Evolutionary conservation across 441 rosid genomes (phyloP).

Genomic region (Caryocar brasiliense): DNA sequence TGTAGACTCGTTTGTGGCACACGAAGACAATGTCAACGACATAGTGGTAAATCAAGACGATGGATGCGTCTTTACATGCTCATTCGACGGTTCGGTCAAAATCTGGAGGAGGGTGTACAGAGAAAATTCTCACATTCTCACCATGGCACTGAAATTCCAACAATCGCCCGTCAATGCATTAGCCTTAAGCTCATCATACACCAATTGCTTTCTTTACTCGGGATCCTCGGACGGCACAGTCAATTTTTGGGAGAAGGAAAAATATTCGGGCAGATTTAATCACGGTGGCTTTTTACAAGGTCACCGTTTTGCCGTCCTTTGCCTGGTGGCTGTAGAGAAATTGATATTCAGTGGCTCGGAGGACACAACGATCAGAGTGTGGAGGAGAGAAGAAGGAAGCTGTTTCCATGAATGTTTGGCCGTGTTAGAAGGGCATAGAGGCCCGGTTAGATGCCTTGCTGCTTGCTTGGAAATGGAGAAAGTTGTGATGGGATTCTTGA

Average conservation of each 20-base stretch:
- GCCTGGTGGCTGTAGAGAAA: constrained; percentile 27
- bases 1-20: constrained; percentile 52
- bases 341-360: constrained; percentile 46
- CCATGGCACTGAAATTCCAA: constrained; percentile 44
- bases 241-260: constrained; percentile 54
- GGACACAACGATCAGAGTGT: constrained; percentile 50
- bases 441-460: constrained; percentile 41
- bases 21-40: constrained; percentile 35
- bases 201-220: constrained; percentile 34
- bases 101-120: constrained; percentile 46
- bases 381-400: constrained; percentile 52
- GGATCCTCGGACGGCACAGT: constrained; percentile 44
- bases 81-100: constrained; percentile 45
- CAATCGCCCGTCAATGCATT: constrained; percentile 45
- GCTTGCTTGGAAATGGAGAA: constrained; percentile 38
- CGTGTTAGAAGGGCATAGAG: constrained; percentile 45
- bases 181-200: constrained; percentile 26
- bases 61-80: constrained; percentile 48
- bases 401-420: constrained; percentile 43
- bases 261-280: constrained; percentile 38
- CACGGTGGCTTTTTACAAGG: constrained; percentile 60
- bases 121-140: constrained; percentile 45
- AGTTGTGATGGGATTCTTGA: constrained; percentile 33
- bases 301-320: constrained; percentile 38
- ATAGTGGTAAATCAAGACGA: constrained; percentile 43